Evolutionary conservation across 495 filamentous ascomycete species (phyloP).

Genomic region (Annulohypoxylon moriforme): DNA sequence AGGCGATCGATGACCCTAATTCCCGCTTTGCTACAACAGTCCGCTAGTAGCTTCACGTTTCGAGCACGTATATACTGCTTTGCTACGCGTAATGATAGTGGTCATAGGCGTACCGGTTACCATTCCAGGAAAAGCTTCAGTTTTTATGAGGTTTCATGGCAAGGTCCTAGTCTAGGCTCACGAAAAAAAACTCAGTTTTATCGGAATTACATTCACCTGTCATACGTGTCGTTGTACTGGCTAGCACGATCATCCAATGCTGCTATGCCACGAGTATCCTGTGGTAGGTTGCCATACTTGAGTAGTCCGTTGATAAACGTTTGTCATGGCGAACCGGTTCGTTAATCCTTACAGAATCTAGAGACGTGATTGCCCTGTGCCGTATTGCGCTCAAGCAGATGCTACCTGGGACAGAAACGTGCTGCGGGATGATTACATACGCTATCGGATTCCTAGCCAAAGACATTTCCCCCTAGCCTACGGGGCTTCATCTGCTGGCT

Average conservation of each 20-base stretch:
- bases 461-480: not conserved
- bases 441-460: not conserved
- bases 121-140: slow-evolving; percentile 4
- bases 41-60: slow-evolving; percentile 3
- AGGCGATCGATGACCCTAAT: slow-evolving; percentile 4
- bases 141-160: slow-evolving; percentile 7
- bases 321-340: not conserved
- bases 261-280: not conserved
- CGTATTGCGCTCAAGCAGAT: not conserved
- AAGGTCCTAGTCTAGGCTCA: not conserved
- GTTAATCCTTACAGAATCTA: not conserved
- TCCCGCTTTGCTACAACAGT: not conserved
- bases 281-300: slow-evolving; percentile 5
- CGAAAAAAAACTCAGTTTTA: not conserved
- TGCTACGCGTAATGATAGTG: slow-evolving; percentile 27
- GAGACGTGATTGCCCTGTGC: not conserved
- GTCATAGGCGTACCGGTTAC: not conserved
- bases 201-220: not conserved
- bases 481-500: not conserved
- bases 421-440: not conserved
- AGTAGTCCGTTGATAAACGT: not conserved
- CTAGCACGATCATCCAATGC: not conserved
- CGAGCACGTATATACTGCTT: slow-evolving; percentile 32
- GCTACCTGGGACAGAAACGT: slow-evolving; percentile 8
- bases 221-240: not conserved